Conservation (phyloP, 2,329 filamentous ascomycete species). For the Celoporthe dispersa region DNA sequence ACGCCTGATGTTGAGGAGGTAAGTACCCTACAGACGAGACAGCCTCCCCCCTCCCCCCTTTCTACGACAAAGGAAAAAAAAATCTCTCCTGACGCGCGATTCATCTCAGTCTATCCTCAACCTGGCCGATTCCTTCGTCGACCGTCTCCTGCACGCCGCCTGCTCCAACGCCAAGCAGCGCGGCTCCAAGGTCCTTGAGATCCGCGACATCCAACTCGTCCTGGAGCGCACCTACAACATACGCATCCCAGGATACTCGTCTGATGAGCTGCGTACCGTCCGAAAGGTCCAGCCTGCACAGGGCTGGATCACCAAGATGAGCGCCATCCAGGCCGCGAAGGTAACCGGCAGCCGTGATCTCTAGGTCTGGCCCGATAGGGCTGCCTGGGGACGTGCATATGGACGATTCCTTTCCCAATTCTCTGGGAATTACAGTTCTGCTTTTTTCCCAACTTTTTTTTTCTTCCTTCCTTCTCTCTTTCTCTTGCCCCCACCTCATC, state of each 20-base stretch:
- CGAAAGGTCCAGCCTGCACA: conserved; percentile 88
- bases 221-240: conserved; percentile 88
- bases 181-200: conserved; percentile 86
- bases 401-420: neutral
- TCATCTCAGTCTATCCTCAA: conserved; percentile 74
- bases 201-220: conserved; percentile 81
- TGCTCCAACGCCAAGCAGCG: conserved; percentile 94
- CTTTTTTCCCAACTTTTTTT: neutral
- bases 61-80: neutral
- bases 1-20: conserved; percentile 97
- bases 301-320: conserved; percentile 96
- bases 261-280: conserved; percentile 92
- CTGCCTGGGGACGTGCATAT: neutral
- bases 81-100: neutral
- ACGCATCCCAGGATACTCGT: conserved; percentile 89
- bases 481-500: neutral
- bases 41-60: too few species aligned
- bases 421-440: neutral
- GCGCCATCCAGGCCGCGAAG: conserved; percentile 92
- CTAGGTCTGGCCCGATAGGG: conserved; percentile 33
- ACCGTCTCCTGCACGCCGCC: conserved; percentile 83
- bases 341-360: conserved; percentile 67
- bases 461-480: too few species aligned
- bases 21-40: conserved; percentile 38
- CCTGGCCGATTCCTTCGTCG: conserved; percentile 93